Evolutionary conservation across 805 yeast species (phyloP), one percentile per base, ranked within the genome.

Genomic region (Candida verbasci): DNA sequence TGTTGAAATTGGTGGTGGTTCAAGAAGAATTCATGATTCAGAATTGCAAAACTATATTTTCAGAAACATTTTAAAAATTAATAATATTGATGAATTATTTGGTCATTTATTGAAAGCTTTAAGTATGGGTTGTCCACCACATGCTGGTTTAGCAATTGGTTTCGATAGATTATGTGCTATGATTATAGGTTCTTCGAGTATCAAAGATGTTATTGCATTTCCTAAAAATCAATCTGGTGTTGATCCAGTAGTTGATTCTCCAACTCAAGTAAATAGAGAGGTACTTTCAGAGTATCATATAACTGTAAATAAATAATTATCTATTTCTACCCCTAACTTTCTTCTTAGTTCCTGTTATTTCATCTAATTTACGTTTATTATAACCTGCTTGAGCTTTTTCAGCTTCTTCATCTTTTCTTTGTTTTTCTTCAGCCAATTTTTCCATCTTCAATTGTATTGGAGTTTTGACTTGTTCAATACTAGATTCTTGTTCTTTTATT

Each of bases 1-100:
- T 2, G 86, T 85, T 6, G 99, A 93, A 55, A 73, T 89, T 2
- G 99, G 99, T 18, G 99, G 99, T 14, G 99, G 99, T 0, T 86
- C 96, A 5, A 72, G 95, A 44, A 86, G 98, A 76, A 76, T 93
- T 14, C 98, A 93, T 53, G 96, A 88, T 53, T 71, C 93, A 0
- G 68, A 64, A 9, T 64, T 93, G 20, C 99, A 93, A 58, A 69
- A 72, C 38, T 86, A 66, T 53, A 74, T 93, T 4, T 80, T 93
- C 48, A 65, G 79, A 31, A 58, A 77, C 17, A 68, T 91, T 9
- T 67, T 93, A 21, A 60, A 71, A 6, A 80, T 93, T 9, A 33
- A 52, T 1, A 62, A 86, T 43, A 74, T 85, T 18, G 70, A 80
- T 30, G 53, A 56, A 24, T 63, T 87, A 7, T 93, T 93, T 64